Evolutionary conservation across 106 monocot genomes (phyloP), one percentile per base, ranked within the genome.

Genomic region (Apostasia ramifera): DNA sequence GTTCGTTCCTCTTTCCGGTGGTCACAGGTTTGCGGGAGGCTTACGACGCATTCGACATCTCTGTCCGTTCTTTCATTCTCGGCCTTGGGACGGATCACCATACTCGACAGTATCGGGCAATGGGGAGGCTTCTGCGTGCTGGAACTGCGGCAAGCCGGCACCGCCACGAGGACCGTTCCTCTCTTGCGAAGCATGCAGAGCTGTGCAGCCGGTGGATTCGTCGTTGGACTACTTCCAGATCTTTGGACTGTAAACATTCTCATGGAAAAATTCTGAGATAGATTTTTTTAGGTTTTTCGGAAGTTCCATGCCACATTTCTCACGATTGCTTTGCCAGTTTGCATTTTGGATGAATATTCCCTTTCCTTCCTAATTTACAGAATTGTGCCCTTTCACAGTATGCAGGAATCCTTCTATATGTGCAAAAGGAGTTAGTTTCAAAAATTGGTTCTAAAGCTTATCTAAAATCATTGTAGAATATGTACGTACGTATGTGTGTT

Each of bases 221-320:
- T 76, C 84, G 1, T 67, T 84, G 3, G 91, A 95, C 63, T 95
- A 81, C 63, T 95, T 95, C 80, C 73, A 71, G 64, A 95, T 95
- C 42, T 95, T 95, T 69, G 88, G 95, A n/a, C 69, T 91, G 95
- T 95, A 70, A 85, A 91, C 81, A 50, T 55, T 53, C 4, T 75
- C 46, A 0, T 37, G 12, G 37, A 44, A 3, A 39, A 38, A 43
- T 12, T 73, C 37, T n/a, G 44, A 4, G 44, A 44, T 45, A 44
- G n/a, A 11, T 63, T 63, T 63, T 44, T 5, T 40, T 42, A 59
- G 12, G 9, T n/a, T 45, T 15, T 6, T 64, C 2, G 13, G 1
- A 14, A 58, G 14, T 3, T 13, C 14, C 5, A 14, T 49, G 38
- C 66, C 37, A 51, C 9, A 51, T 40, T 0, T 66, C 3, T 66